Percentiles rank a stretch among this genome's conserved stretches.
Evolutionary conservation across 768 basidiomycete genomes (phyloP).

Genomic region (Hericium erinaceus): DNA sequence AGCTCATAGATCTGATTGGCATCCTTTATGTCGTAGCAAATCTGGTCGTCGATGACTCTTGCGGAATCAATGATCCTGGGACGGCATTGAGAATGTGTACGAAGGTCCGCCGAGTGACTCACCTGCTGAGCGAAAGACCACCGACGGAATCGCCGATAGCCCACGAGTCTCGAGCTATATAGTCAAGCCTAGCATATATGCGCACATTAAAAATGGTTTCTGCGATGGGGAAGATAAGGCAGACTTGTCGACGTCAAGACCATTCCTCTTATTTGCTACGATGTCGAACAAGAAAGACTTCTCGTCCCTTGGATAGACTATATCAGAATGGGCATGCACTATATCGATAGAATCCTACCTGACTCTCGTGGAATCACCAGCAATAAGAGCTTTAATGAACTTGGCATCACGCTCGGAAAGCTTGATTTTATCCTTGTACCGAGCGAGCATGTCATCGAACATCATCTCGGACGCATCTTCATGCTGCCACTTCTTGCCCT

Average conservation of each 20-base stretch:
- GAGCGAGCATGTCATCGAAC: slow-evolving; percentile 58
- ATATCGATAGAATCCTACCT: slow-evolving; percentile 28
- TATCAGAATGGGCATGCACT: background rate
- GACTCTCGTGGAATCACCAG: slow-evolving; percentile 46
- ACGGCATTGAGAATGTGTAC: background rate
- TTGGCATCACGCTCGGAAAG: slow-evolving; percentile 32
- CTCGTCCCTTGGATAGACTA: slow-evolving; percentile 21
- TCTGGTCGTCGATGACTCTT: slow-evolving; percentile 62
- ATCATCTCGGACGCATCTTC: slow-evolving; percentile 79
- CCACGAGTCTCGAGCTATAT: slow-evolving; percentile 66
- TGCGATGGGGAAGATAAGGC: background rate
- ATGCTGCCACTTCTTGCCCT: slow-evolving; percentile 52
- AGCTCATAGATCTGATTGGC: slow-evolving; percentile 68
- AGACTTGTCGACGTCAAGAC: slow-evolving; percentile 82
- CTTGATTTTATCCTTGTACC: slow-evolving; percentile 41
- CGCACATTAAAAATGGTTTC: background rate
- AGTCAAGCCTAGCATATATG: slow-evolving; percentile 53
- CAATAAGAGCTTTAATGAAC: slow-evolving; percentile 74
- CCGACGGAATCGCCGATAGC: slow-evolving; percentile 54
- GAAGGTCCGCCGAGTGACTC: background rate
- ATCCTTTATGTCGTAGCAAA: slow-evolving; percentile 79
- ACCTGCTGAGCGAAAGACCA: slow-evolving; percentile 41
- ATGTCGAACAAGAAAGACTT: slow-evolving; percentile 79
- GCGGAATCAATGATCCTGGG: slow-evolving; percentile 63
- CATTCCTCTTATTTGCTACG: slow-evolving; percentile 73